Evolutionary conservation across 1,139 yeast genomes (phyloP).

Genomic region (Geotrichum fermentans): DNA sequence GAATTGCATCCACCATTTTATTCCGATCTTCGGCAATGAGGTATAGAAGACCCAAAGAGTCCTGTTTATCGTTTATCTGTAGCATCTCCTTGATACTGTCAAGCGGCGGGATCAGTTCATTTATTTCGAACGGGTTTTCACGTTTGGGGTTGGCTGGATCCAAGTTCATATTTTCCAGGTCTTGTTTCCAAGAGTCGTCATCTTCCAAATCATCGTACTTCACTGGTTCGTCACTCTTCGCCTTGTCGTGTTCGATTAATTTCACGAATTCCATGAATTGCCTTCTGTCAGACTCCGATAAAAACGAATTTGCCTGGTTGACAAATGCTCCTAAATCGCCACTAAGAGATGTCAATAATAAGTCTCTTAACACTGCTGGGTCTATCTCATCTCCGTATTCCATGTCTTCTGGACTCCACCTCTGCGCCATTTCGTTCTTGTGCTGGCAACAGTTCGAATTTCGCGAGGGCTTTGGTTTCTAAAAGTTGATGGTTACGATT

Average conservation of each 20-base stretch:
- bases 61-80: neutral
- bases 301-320: neutral
- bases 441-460: too few species aligned
- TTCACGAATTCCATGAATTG: too few species aligned
- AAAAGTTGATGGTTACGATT: too few species aligned
- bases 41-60: slow-evolving; percentile 23
- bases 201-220: neutral
- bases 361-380: too few species aligned
- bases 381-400: too few species aligned
- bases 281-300: too few species aligned
- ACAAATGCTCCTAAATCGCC: neutral
- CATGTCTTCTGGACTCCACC: too few species aligned
- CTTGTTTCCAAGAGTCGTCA: neutral
- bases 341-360: too few species aligned
- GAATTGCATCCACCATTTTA: slow-evolving; percentile 21
- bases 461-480: too few species aligned
- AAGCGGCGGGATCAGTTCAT: neutral
- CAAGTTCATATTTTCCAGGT: neutral
- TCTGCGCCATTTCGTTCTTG: too few species aligned
- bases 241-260: too few species aligned
- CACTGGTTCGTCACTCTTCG: neutral
- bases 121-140: slow-evolving; percentile 1
- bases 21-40: slow-evolving; percentile 29
- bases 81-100: neutral
- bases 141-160: neutral